Evolutionary conservation across 257 asterid species (phyloP).

Genomic region (Solanum gandarillasii): DNA sequence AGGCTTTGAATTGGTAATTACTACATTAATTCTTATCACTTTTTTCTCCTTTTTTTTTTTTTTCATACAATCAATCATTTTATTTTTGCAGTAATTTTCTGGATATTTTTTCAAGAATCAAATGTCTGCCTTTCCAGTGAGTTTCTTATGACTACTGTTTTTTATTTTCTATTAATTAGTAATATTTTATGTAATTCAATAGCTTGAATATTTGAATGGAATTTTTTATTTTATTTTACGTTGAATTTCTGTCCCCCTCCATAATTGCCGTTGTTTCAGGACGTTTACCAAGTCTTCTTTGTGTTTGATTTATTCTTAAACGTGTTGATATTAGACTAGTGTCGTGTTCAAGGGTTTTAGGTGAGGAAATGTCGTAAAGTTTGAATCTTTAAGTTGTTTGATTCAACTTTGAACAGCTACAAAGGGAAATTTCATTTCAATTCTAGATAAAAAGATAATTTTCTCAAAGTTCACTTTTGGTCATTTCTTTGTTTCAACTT

Average conservation of each 20-base stretch:
- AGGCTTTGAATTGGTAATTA: neutral
- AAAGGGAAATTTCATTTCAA: neutral
- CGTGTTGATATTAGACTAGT: neutral
- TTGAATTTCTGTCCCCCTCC: constrained; percentile 5
- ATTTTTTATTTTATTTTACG: constrained; percentile 4
- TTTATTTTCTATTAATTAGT: neutral
- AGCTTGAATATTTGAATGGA: constrained; percentile 19
- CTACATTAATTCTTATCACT: neutral
- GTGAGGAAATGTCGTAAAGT: constrained; percentile 9
- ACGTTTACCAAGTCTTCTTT: constrained; percentile 23
- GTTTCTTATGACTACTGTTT: neutral
- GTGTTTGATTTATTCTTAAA: constrained; percentile 27
- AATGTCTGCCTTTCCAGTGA: constrained; percentile 16
- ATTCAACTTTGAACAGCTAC: constrained; percentile 5
- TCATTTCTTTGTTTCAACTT: constrained; percentile 5
- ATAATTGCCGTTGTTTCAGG: constrained; percentile 21
- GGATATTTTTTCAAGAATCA: constrained; percentile 14
- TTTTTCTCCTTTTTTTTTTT: neutral
- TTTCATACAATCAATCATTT: neutral
- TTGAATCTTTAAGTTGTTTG: constrained; percentile 16
- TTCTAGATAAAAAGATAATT: neutral
- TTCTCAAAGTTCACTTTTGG: constrained; percentile 1
- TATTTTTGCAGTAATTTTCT: constrained; percentile 6
- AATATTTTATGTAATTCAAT: neutral
- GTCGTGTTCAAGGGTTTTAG: constrained; percentile 44